Conservation (phyloP, 2,329 filamentous ascomycete species). For the Trichoderma harzianum region DNA sequence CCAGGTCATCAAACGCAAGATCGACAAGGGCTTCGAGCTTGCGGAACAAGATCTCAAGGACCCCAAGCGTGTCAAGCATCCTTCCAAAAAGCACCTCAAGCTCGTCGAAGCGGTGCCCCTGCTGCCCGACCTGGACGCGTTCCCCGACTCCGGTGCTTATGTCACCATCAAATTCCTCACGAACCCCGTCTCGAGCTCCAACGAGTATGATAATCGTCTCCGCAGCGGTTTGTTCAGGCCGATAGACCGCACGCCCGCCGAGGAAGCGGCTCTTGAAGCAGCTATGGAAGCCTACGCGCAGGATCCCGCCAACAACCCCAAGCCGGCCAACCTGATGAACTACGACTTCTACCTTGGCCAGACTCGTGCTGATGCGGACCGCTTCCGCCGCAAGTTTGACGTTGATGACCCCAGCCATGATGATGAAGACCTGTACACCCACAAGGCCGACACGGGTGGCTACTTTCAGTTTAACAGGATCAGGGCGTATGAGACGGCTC, state of each 20-base stretch:
- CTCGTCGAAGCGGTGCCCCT: constrained; percentile 59
- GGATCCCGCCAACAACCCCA: constrained; percentile 54
- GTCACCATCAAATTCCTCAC: constrained; percentile 66
- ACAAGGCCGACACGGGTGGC: constrained; percentile 43
- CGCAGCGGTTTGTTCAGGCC: constrained; percentile 60
- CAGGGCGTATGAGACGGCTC: constrained; percentile 61
- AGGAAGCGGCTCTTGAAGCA: constrained; percentile 50
- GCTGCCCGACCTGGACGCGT: constrained; percentile 64
- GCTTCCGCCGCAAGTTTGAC: constrained; percentile 61
- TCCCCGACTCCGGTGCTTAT: constrained; percentile 67
- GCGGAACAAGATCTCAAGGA: constrained; percentile 55
- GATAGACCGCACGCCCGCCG: constrained; percentile 52
- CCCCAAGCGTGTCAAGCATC: constrained; percentile 53
- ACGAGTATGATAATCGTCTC: constrained; percentile 57
- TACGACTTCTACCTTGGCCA: constrained; percentile 65
- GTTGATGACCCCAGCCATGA: constrained; percentile 53
- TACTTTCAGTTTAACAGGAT: constrained; percentile 61
- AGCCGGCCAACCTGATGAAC: constrained; percentile 57
- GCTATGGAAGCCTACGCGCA: constrained; percentile 53
- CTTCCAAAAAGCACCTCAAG: constrained; percentile 55
- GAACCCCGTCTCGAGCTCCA: constrained; percentile 55
- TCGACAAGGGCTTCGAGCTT: constrained; percentile 57
- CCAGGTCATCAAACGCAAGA: constrained; percentile 66
- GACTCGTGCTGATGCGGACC: constrained; percentile 43
- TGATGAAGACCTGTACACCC: constrained; percentile 53